phyloP scores from a whole-genome alignment of 331 rosid species.

The Pyrus hybrid region DNA sequence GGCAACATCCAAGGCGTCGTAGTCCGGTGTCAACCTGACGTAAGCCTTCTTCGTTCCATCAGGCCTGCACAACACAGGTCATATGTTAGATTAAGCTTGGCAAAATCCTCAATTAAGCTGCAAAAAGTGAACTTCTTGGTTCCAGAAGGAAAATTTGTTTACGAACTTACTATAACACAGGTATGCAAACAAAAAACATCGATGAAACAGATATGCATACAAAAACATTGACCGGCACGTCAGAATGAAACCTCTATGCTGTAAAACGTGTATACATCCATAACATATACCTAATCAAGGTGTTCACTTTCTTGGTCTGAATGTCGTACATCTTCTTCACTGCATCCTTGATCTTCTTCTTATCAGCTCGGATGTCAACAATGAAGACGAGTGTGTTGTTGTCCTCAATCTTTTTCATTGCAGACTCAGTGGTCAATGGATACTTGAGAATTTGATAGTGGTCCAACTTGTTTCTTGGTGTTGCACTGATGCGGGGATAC shows the following conservation, averaged over 20 bases:
- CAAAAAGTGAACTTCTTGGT: neutral
- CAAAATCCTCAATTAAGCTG: neutral
- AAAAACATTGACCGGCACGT: too few relatives aligned
- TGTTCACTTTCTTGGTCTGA: slow-evolving; percentile 90
- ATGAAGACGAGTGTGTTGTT: slow-evolving; percentile 84
- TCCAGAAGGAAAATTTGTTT: neutral
- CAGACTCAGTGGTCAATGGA: slow-evolving; percentile 85
- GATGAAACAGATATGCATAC: too few relatives aligned
- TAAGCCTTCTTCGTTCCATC: slow-evolving; percentile 94
- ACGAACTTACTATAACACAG: neutral
- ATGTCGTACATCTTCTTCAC: slow-evolving; percentile 92
- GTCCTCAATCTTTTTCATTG: slow-evolving; percentile 94
- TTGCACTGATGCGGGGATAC: slow-evolving; percentile 83
- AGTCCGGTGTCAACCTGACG: slow-evolving; percentile 80
- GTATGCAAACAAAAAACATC: neutral
- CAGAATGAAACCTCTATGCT: too few relatives aligned
- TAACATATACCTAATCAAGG: slow-evolving; percentile 66
- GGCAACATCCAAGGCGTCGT: slow-evolving; percentile 91
- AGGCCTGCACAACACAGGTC: slow-evolving; percentile 45
- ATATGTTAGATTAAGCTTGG: neutral
- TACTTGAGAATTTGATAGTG: slow-evolving; percentile 82
- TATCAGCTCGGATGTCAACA: slow-evolving; percentile 84
- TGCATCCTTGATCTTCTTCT: slow-evolving; percentile 81
- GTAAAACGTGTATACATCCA: neutral
- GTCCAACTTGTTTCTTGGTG: slow-evolving; percentile 87